These are phyloP conservation scores for Cercospora citrullina DNA, from an alignment of 2,329 filamentous ascomycete genomes.

Conservation along the genomic window DNA sequence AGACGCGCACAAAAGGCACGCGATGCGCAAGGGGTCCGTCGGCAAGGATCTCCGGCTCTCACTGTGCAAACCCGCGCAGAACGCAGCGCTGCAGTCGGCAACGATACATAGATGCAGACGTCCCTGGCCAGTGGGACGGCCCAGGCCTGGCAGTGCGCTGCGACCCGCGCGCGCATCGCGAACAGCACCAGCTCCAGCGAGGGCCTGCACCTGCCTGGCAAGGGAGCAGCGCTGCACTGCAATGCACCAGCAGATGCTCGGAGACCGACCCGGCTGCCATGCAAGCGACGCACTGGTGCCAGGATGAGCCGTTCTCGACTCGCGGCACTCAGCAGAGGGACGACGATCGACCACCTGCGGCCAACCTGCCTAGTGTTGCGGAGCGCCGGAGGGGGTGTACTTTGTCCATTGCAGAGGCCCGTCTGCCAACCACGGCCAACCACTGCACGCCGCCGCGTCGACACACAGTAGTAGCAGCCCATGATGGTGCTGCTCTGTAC, in stretches of 20 bases:
- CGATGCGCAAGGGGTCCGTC: constrained; percentile 4
- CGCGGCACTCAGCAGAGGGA: not conserved
- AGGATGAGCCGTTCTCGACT: constrained; percentile 3
- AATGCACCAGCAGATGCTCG: not conserved
- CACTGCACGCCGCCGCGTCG: not conserved
- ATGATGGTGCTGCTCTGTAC: not conserved
- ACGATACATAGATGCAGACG: not conserved
- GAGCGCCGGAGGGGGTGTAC: not conserved
- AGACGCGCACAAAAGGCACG: not conserved
- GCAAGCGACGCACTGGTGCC: constrained; percentile 3
- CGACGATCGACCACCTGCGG: not conserved
- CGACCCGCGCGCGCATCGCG: not conserved
- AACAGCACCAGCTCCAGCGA: not conserved
- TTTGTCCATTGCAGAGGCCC: not conserved
- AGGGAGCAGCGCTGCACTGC: not conserved
- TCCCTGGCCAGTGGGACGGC: not conserved
- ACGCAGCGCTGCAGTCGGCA: not conserved
- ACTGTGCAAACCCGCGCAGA: not conserved
- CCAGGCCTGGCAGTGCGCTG: not conserved
- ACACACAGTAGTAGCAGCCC: not conserved
- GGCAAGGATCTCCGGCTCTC: not conserved
- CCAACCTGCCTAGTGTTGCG: not conserved
- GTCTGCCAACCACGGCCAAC: not conserved
- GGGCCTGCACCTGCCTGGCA: not conserved
- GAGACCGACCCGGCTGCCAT: constrained; percentile 2